Evolutionary conservation across 2,329 filamentous ascomycete genomes (phyloP).

Genomic region (Clarireedia monteithiana): DNA sequence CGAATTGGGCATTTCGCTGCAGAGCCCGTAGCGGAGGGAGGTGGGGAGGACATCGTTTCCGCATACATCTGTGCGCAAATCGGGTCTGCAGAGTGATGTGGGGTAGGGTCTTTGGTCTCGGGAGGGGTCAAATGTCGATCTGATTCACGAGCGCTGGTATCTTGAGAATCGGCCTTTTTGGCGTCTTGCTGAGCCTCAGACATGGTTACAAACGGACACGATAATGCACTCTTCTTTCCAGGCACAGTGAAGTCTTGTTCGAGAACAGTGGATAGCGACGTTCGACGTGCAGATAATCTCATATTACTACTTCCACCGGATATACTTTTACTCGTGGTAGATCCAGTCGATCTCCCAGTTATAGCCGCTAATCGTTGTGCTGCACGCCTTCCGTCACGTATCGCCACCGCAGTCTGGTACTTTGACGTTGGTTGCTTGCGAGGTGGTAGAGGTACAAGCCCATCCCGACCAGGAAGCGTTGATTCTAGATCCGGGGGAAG

Average conservation of each 20-base stretch:
- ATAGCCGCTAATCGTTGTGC: constrained; percentile 45
- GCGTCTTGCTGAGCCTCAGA: constrained; percentile 11
- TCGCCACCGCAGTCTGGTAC: constrained; percentile 54
- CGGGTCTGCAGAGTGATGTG: constrained; percentile 47
- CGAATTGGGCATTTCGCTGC: constrained; percentile 80
- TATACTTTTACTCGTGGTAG: constrained; percentile 35
- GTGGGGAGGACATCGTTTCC: constrained; percentile 39
- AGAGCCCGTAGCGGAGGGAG: constrained; percentile 42
- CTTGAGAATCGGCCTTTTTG: constrained; percentile 16
- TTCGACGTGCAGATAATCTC: constrained; percentile 37
- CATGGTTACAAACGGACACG: constrained; percentile 65
- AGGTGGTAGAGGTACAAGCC: constrained; percentile 27
- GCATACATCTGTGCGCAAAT: constrained; percentile 58
- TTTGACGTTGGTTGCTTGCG: constrained; percentile 31
- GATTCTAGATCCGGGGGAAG: constrained; percentile 42
- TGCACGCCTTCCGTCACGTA: constrained; percentile 55
- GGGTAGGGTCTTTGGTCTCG: constrained; percentile 34
- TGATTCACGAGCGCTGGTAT: constrained; percentile 20
- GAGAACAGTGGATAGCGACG: constrained; percentile 57
- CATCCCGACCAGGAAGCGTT: constrained; percentile 19
- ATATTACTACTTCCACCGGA: constrained; percentile 32
- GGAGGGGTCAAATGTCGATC: constrained; percentile 21
- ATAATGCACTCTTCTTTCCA: constrained; percentile 70
- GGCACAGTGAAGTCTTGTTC: constrained; percentile 88
- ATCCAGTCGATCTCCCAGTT: constrained; percentile 35